phyloP scores from a whole-genome alignment of 2,329 filamentous ascomycete species.

The Dothideomycetes sp. region DNA sequence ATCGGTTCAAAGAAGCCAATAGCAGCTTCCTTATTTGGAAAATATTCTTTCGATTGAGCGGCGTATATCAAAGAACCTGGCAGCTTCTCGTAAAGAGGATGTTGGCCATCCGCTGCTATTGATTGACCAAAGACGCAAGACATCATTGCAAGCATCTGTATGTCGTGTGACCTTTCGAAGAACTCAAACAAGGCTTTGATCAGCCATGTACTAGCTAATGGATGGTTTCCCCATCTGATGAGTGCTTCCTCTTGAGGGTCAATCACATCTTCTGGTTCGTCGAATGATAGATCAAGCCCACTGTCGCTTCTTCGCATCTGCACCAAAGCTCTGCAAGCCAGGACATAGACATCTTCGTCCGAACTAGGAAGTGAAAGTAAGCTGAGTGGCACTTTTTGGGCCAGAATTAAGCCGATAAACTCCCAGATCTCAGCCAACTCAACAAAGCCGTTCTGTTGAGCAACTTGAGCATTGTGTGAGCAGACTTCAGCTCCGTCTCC shows the following conservation, averaged over 20 bases:
- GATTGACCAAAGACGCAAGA: slow-evolving; percentile 45
- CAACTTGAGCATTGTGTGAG: slow-evolving; percentile 70
- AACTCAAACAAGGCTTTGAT: slow-evolving; percentile 49
- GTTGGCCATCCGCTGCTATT: slow-evolving; percentile 7
- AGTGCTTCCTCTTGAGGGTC: slow-evolving; percentile 34
- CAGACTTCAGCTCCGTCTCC: slow-evolving; percentile 76
- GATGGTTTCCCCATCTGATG: slow-evolving; percentile 49
- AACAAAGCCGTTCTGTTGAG: slow-evolving; percentile 57
- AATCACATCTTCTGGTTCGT: slow-evolving; percentile 31
- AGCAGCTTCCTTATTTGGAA: slow-evolving; percentile 22
- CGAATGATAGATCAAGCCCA: slow-evolving; percentile 38
- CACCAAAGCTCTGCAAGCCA: slow-evolving; percentile 55
- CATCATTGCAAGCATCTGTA: slow-evolving; percentile 58
- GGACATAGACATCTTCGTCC: slow-evolving; percentile 55
- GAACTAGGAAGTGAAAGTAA: slow-evolving; percentile 44
- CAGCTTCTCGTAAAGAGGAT: slow-evolving; percentile 1
- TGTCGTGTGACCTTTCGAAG: slow-evolving; percentile 51
- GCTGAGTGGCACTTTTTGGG: slow-evolving; percentile 64
- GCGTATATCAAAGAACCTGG: slow-evolving; percentile 6
- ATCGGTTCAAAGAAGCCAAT: slow-evolving; percentile 35
- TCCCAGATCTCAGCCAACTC: slow-evolving; percentile 79
- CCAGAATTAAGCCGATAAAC: slow-evolving; percentile 67
- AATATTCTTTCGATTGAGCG: slow-evolving; percentile 7
- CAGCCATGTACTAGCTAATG: slow-evolving; percentile 47
- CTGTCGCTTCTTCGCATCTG: slow-evolving; percentile 42